Base-by-base conservation (phyloP, 2,329 filamentous ascomycete species). In the Sphaerulina populicola region DNA sequence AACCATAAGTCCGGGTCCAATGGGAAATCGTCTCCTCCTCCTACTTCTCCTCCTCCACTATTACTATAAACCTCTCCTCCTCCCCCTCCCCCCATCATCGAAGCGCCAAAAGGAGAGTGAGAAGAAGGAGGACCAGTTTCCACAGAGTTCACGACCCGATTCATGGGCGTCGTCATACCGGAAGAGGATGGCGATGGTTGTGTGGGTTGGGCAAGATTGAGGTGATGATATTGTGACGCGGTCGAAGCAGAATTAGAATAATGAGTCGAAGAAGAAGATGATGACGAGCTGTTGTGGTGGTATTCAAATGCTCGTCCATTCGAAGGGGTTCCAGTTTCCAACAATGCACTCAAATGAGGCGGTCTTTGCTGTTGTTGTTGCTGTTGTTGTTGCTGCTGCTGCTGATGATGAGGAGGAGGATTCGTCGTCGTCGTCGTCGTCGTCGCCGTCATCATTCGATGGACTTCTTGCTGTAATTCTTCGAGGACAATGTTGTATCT, bases 401-500 rank as follows among this genome's bases (percentile, higher is more conserved):
- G 12, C 2, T 15, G 9, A 31, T 42, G 11, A 30, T 18, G 18
- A 18, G 18, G 18, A 18, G 18, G 18, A 18, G 18, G 18, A 3
- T 18, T 18, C 18, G 18, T 18, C 18, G 45, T 11, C 12, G 33
- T 40, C 18, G 38, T 54, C 52, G 42, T 43, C 0, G 42, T 42
- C 6, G 44, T 21, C 43, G 47, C 47, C 6, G 18, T 31, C 3
- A 62, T 63, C 30, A 67, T 60, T 3, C 67, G 57, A 10, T 62
- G 58, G 2, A 68, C 67, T 56, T 76, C 74, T 2, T 71, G 64
- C 11, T 72, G 64, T 8, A 79, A 61, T 54, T 78, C 75, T 44
- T 78, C 74, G 0, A 80, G 67, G 1, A 80, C 76, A 6, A 78
- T 67, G 40, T 70, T 72, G 54, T 79, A 80, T 4, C 76, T 63